A percentile compares a stretch with the other conserved stretches of the same genome.
These are phyloP conservation scores for Teunomyces funiuensis DNA, from an alignment of 805 yeast species.

Conservation along the genomic window DNA sequence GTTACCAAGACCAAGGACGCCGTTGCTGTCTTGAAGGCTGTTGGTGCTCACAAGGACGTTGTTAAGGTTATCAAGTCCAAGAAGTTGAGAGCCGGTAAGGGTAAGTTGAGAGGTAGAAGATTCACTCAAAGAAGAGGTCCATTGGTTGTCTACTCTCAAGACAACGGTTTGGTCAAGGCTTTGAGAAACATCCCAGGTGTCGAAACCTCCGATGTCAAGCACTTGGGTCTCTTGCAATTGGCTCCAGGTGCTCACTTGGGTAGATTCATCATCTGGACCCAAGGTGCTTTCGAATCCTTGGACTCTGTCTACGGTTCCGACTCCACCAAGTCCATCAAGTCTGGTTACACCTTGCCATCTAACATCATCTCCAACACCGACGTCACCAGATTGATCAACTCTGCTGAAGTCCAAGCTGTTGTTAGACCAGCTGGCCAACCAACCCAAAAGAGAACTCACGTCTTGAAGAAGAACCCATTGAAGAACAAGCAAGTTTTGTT, in stretches of 20 bases:
- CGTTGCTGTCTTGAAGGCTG: slow-evolving; percentile 94
- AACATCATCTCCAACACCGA: slow-evolving; percentile 96
- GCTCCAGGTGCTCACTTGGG: slow-evolving; percentile 99
- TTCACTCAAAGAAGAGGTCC: slow-evolving; percentile 99
- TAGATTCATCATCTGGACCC: slow-evolving; percentile 99
- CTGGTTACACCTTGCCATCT: slow-evolving; percentile 88
- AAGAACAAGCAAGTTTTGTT: slow-evolving; percentile 98
- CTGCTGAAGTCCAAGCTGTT: slow-evolving; percentile 97
- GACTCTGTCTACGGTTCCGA: slow-evolving; percentile 98
- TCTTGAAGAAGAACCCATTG: slow-evolving; percentile 82
- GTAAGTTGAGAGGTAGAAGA: slow-evolving; percentile 99
- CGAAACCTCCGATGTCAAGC: slow-evolving; percentile 89
- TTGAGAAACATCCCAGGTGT: slow-evolving; percentile 99
- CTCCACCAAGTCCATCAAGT: slow-evolving; percentile 77
- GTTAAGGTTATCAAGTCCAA: slow-evolving; percentile 97
- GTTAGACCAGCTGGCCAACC: slow-evolving; percentile 95
- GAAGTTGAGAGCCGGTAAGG: slow-evolving; percentile 99
- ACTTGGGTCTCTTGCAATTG: slow-evolving; percentile 94
- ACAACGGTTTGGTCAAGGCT: slow-evolving; percentile 97
- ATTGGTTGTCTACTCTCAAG: slow-evolving; percentile 95
- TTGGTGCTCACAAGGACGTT: slow-evolving; percentile 98
- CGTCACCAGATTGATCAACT: slow-evolving; percentile 95
- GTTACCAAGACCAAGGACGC: slow-evolving; percentile 98
- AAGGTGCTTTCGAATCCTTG: slow-evolving; percentile 93
- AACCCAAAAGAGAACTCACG: slow-evolving; percentile 96